A percentile compares a stretch with the other conserved stretches of the same genome.
Evolutionary conservation across 2,329 filamentous ascomycete genomes (phyloP).

Genomic region (Penicillium sp.): DNA sequence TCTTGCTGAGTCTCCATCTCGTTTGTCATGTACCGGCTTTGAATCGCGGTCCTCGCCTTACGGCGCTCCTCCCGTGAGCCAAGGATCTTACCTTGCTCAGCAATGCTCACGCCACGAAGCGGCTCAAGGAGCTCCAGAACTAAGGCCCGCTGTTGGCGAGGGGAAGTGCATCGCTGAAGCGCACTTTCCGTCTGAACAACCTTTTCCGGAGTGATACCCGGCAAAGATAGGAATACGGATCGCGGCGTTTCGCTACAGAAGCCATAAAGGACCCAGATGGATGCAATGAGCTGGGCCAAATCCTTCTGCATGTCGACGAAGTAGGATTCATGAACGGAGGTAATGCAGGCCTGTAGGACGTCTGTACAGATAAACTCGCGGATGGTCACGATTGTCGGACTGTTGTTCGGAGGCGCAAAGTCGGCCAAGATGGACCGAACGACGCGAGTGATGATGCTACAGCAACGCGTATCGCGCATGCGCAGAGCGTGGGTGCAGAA

Average conservation of each 20-base stretch:
- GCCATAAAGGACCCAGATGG: constrained; percentile 77
- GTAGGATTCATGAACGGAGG: constrained; percentile 89
- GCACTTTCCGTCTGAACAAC: constrained; percentile 67
- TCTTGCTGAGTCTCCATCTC: constrained; percentile 48
- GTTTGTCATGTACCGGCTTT: constrained; percentile 47
- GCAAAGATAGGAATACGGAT: constrained; percentile 75
- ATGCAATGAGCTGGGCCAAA: constrained; percentile 81
- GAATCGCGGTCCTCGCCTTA: constrained; percentile 46
- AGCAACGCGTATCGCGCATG: constrained; percentile 87
- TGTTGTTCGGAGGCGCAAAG: constrained; percentile 58
- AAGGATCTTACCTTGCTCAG: constrained; percentile 84
- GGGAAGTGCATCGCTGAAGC: constrained; percentile 56
- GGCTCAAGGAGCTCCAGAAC: constrained; percentile 84
- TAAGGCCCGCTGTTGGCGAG: constrained; percentile 76
- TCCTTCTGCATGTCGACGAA: constrained; percentile 97
- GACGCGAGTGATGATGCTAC: constrained; percentile 81
- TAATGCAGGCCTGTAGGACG: constrained; percentile 86
- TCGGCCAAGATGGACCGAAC: constrained; percentile 82
- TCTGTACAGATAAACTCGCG: constrained; percentile 88
- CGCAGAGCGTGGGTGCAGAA: constrained; percentile 90
- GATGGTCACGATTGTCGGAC: constrained; percentile 65
- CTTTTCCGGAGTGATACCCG: constrained; percentile 69
- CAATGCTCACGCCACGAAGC: constrained; percentile 86
- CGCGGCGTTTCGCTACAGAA: constrained; percentile 69
- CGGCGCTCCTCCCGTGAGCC: constrained; percentile 44